phyloP scores from a whole-genome alignment of 805 yeast genomes.

The Candida xiaguanensis region DNA sequence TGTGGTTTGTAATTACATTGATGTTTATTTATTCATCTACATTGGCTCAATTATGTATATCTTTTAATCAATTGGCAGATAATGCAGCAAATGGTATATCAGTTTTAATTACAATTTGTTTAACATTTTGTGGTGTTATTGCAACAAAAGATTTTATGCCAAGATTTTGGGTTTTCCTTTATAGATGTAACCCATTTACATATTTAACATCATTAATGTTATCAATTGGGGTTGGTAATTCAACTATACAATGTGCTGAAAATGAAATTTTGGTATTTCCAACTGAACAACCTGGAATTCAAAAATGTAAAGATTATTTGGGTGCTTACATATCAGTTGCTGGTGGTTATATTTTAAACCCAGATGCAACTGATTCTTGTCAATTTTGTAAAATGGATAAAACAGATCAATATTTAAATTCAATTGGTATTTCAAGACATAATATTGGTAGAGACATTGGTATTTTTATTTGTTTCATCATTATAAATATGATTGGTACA shows the following conservation, averaged over 20 bases:
- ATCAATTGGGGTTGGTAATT: slow-evolving; percentile 24
- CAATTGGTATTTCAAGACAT: slow-evolving; percentile 40
- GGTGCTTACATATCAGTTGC: slow-evolving; percentile 26
- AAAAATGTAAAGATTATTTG: slow-evolving; percentile 21
- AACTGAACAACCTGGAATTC: slow-evolving; percentile 17
- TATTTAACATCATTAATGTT: slow-evolving; percentile 58
- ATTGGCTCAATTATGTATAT: slow-evolving; percentile 26
- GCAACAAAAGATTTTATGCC: slow-evolving; percentile 29
- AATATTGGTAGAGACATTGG: slow-evolving; percentile 69
- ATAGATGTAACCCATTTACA: slow-evolving; percentile 67
- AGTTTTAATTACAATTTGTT: slow-evolving; percentile 28
- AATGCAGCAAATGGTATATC: slow-evolving; percentile 32
- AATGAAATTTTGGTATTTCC: slow-evolving; percentile 31
- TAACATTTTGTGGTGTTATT: slow-evolving; percentile 36
- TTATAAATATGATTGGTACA: slow-evolving; percentile 29
- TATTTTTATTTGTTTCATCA: slow-evolving; percentile 39
- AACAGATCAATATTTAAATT: slow-evolving; percentile 58
- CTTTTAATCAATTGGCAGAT: slow-evolving; percentile 29
- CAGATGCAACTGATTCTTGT: slow-evolving; percentile 50
- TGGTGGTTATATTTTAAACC: slow-evolving; percentile 47
- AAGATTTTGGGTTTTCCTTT: slow-evolving; percentile 66
- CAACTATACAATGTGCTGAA: slow-evolving; percentile 33
- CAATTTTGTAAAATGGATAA: slow-evolving; percentile 52
- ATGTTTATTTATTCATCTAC: slow-evolving; percentile 25
- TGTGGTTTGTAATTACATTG: slow-evolving; percentile 28